Base-by-base conservation (phyloP, 352 stramenopile genomes). In the Pythium coloratum region DNA sequence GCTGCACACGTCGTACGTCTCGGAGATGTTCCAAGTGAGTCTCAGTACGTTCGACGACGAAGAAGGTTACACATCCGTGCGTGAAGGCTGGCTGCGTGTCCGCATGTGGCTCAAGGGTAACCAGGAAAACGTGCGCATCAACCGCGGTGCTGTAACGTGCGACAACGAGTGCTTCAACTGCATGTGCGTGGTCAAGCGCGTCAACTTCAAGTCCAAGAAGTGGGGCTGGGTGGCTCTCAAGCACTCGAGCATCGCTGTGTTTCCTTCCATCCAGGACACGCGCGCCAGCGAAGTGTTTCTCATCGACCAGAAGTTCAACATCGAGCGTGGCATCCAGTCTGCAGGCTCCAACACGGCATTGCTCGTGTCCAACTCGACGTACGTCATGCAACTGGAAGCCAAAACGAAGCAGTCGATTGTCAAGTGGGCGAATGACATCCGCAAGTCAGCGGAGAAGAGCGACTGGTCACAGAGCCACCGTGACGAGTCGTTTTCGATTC, bases 111-210 rank as follows among this genome's bases (percentile, higher is more conserved):
- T 94, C 59, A 93, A 93, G 57, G 88, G 88, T 49, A 91, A 92
- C 66, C 81, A 86, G 51, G 88, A 95, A 30, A 92, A 95, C 58
- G 85, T 95, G 32, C 88, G 82, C 14, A 90, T 95, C 56, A 92
- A 95, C 54, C 85, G 84, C 14, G 85, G 79, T 1, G 84, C 84
- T 0, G 71, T 81, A 24, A 88, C 82, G 14, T 95, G 88, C 50
- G 88, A 95, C 72, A 95, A 95, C 46, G 83, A 93, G 64, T 95
- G 84, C 66, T 92, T 94, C 67, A 95, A 95, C 75, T 95, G 88
- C 72, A 92, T 94, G 80, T 95, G 88, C 57, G 84, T 95, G 26
- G 78, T 93, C 42, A 95, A 95, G 76, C 86, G 86, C 9, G 81
- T 94, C 1, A 84, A 90, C 62, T 91, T 92, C 59, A 87, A 88